Percentiles rank a stretch among this genome's conserved stretches.
These are phyloP conservation scores for Salix viminalis DNA, from an alignment of 345 rosid species.

Conservation along the genomic window DNA sequence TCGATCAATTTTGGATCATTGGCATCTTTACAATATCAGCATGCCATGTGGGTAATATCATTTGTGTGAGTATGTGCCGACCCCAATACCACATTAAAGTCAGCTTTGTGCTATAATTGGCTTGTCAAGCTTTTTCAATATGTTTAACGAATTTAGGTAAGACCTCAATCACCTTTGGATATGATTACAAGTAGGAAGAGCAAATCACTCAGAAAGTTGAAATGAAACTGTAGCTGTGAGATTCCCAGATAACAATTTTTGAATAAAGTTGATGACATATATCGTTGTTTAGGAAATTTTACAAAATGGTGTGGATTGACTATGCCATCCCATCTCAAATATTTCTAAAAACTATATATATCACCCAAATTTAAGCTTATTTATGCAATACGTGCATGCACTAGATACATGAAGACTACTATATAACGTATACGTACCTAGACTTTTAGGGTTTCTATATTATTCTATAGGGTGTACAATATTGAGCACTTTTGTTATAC, in stretches of 20 bases:
- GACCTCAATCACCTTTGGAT: constrained; percentile 20
- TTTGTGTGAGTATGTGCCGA: constrained; percentile 14
- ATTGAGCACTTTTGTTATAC: constrained; percentile 32
- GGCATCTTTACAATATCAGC: constrained; percentile 29
- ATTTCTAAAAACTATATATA: background rate
- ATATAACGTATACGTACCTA: background rate
- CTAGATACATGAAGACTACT: background rate
- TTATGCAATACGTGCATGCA: constrained; percentile 6
- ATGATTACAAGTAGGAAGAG: constrained; percentile 26
- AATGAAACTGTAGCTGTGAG: background rate
- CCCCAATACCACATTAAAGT: constrained; percentile 33
- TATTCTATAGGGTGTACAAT: background rate
- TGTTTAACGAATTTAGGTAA: constrained; percentile 33
- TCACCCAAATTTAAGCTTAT: background rate
- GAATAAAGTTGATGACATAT: constrained; percentile 11
- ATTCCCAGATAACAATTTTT: background rate
- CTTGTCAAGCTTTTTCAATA: constrained; percentile 35
- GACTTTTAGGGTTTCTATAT: background rate
- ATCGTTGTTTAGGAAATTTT: constrained; percentile 5
- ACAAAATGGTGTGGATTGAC: background rate
- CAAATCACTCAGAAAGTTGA: background rate
- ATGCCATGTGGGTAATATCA: constrained; percentile 28
- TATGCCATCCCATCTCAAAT: constrained; percentile 9
- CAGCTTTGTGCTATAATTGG: constrained; percentile 41
- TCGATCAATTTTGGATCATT: constrained; percentile 10